Evolutionary conservation across 805 yeast genomes (phyloP).

Genomic region (Tetrapisispora nanseiensis): DNA sequence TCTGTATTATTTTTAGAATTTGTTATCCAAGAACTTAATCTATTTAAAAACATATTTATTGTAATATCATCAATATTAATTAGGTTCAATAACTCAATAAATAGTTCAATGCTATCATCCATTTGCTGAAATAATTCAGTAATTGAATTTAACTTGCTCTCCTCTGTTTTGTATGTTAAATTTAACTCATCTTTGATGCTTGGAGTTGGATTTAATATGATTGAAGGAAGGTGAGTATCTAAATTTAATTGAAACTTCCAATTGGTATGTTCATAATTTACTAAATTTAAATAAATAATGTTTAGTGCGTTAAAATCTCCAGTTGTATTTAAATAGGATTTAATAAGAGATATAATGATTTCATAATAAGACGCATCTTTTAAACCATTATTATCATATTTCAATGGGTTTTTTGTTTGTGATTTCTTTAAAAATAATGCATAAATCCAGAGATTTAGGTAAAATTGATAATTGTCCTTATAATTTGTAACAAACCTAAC

Average conservation of each 20-base stretch:
- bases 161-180: slow-evolving; percentile 4
- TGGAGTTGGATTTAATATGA: slow-evolving; percentile 9
- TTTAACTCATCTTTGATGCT: background rate
- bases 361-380: slow-evolving; percentile 19
- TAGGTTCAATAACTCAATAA: slow-evolving; percentile 38
- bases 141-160: slow-evolving; percentile 6
- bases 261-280: slow-evolving; percentile 27
- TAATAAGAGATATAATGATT: slow-evolving; percentile 27
- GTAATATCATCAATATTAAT: slow-evolving; percentile 38
- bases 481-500: slow-evolving; percentile 23
- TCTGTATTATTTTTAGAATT: background rate
- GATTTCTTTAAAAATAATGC: slow-evolving; percentile 28
- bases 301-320: slow-evolving; percentile 20
- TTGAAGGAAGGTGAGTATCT: slow-evolving; percentile 31
- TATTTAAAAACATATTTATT: slow-evolving; percentile 37
- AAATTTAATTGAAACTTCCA: slow-evolving; percentile 31
- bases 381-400: slow-evolving; percentile 2
- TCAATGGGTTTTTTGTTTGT: slow-evolving; percentile 15
- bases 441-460: slow-evolving; percentile 31
- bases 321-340: slow-evolving; percentile 27
- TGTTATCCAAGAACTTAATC: slow-evolving; percentile 54
- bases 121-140: slow-evolving; percentile 34
- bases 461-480: slow-evolving; percentile 11
- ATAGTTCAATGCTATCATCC: slow-evolving; percentile 35
- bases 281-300: slow-evolving; percentile 23